A percentile compares a stretch with the other conserved stretches of the same genome.
Evolutionary conservation across 1,284 basidiomycete genomes (phyloP).

Genomic region (Porogramme epimiltina): DNA sequence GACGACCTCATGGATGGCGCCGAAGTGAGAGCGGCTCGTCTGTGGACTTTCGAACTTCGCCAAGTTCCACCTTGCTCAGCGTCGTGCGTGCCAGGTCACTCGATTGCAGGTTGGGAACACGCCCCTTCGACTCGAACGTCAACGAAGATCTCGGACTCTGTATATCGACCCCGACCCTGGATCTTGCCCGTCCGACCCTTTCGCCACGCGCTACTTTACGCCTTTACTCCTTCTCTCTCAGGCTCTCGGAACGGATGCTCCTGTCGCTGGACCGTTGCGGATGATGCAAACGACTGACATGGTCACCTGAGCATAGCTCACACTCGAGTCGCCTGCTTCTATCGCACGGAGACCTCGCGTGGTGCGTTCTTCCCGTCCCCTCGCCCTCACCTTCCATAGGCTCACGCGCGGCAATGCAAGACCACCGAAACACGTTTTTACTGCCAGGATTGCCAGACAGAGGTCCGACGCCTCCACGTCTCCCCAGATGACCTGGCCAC

Average conservation of each 20-base stretch:
- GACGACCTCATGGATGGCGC: too few relatives aligned
- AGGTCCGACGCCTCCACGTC: background rate
- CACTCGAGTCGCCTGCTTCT: conserved; percentile 6
- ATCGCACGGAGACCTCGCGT: conserved; percentile 10
- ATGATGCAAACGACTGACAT: background rate
- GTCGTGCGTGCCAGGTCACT: too few relatives aligned
- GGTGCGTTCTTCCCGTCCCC: conserved; percentile 6
- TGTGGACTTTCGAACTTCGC: too few relatives aligned
- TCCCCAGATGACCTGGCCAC: background rate
- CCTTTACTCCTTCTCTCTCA: background rate
- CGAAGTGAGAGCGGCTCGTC: too few relatives aligned
- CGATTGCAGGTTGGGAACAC: background rate
- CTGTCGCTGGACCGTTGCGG: background rate
- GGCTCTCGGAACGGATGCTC: conserved; percentile 4
- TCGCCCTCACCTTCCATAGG: background rate
- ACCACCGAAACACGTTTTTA: background rate
- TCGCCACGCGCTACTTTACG: background rate
- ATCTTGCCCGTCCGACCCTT: background rate
- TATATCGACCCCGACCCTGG: background rate
- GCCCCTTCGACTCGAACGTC: background rate
- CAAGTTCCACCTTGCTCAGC: too few relatives aligned
- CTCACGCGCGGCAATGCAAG: conserved; percentile 8
- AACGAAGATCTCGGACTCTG: conserved; percentile 12
- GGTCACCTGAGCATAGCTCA: conserved; percentile 5
- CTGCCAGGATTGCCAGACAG: background rate